Percentiles rank a stretch among this genome's conserved stretches.
Conservation (phyloP, 2,329 filamentous ascomycete species). For the Colletotrichum tamarilloi region DNA sequence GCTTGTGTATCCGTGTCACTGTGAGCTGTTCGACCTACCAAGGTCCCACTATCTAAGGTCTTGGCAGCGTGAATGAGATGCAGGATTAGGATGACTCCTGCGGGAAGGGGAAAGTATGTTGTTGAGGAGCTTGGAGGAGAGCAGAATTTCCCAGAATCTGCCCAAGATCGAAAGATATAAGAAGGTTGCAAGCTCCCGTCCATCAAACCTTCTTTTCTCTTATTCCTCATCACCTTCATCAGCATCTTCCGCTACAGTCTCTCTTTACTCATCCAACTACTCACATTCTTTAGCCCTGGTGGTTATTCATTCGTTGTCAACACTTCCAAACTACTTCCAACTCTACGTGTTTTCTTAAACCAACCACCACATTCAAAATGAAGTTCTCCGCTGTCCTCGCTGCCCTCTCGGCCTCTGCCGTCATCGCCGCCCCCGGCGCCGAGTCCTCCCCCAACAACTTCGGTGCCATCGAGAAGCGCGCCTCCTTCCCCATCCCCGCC, state of each 20-base stretch:
- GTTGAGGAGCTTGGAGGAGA: not conserved
- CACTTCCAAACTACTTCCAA: slow-evolving; percentile 16
- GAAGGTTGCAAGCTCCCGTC: slow-evolving; percentile 15
- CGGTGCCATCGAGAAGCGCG: slow-evolving; percentile 37
- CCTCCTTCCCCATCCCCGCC: slow-evolving; percentile 42
- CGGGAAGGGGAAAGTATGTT: not conserved
- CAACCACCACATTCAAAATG: slow-evolving; percentile 38
- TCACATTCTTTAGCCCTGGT: slow-evolving; percentile 40
- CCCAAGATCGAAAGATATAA: slow-evolving; percentile 11
- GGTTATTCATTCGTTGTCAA: slow-evolving; percentile 33
- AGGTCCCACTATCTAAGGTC: slow-evolving; percentile 12
- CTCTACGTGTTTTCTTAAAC: slow-evolving; percentile 20
- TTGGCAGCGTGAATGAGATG: slow-evolving; percentile 12
- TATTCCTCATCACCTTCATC: slow-evolving; percentile 21
- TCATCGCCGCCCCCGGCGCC: slow-evolving; percentile 36
- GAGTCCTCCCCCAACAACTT: slow-evolving; percentile 29
- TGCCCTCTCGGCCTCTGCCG: slow-evolving; percentile 37
- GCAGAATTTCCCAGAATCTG: not conserved
- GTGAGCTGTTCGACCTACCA: not conserved
- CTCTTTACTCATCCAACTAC: slow-evolving; percentile 43
- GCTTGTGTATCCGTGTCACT: slow-evolving; percentile 12
- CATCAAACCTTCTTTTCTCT: not conserved
- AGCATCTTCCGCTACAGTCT: slow-evolving; percentile 30
- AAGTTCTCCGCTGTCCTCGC: slow-evolving; percentile 39
- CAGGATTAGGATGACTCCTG: slow-evolving; percentile 16